These are phyloP conservation scores for Mucor plumbeus DNA, from an alignment of 371 early-diverging fungal genomes.

Conservation along the genomic window DNA sequence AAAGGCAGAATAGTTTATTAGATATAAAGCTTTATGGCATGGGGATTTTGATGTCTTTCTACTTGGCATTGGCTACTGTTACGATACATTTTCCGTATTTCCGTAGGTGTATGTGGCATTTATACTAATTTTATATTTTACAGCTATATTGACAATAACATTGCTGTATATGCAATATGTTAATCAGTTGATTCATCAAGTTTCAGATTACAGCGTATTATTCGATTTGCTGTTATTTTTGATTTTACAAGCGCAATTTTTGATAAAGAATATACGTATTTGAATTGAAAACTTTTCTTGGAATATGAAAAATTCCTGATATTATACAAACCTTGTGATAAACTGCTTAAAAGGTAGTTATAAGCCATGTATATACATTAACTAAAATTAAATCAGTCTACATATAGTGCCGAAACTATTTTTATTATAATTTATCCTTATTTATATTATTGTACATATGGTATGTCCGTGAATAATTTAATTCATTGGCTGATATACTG, in stretches of 20 bases:
- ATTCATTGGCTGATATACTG: background rate
- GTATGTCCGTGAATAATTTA: background rate
- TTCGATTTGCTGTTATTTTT: too few relatives aligned
- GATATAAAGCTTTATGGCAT: background rate
- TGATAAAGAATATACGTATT: too few relatives aligned
- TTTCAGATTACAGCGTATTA: background rate
- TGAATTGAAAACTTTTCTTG: background rate
- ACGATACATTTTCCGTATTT: background rate
- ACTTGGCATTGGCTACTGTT: background rate
- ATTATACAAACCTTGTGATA: background rate
- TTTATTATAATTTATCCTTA: background rate
- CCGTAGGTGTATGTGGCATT: background rate
- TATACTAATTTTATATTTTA: too few relatives aligned
- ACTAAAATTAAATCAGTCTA: background rate
- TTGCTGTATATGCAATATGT: background rate
- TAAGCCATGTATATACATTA: background rate
- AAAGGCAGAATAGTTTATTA: background rate
- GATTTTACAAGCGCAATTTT: background rate
- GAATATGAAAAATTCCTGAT: background rate
- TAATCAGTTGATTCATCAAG: background rate
- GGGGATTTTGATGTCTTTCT: background rate
- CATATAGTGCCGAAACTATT: background rate
- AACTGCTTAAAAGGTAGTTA: background rate
- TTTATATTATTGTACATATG: background rate
- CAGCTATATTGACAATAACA: too few relatives aligned